Evolutionary conservation across 1,284 basidiomycete species (phyloP).

Genomic region (Bjerkandera adusta): DNA sequence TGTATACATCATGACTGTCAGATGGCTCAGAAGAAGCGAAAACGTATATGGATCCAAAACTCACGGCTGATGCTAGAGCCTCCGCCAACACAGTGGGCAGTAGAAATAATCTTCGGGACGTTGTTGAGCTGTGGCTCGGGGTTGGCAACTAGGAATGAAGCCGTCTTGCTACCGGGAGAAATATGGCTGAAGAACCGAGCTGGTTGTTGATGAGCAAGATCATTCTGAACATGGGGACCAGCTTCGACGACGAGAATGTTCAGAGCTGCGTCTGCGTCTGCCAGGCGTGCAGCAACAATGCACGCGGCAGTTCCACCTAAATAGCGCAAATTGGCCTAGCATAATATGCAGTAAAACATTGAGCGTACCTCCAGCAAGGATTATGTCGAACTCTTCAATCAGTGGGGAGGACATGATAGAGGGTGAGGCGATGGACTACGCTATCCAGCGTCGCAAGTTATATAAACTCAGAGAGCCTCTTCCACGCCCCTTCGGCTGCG

Average conservation of each 20-base stretch:
- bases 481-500: no score
- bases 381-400: conserved; percentile 38
- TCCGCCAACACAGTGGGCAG: conserved; percentile 50
- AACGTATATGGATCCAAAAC: conserved; percentile 17
- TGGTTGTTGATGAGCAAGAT: conserved; percentile 30
- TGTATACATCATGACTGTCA: conserved; percentile 41
- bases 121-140: conserved; percentile 37
- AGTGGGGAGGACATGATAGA: conserved; percentile 11
- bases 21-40: background rate
- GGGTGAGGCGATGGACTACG: no score
- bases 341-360: background rate
- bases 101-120: conserved; percentile 38
- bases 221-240: conserved; percentile 34
- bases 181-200: conserved; percentile 29
- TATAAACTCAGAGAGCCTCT: no score
- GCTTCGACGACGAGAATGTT: conserved; percentile 41
- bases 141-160: conserved; percentile 17
- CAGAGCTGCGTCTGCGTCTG: conserved; percentile 37
- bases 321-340: background rate
- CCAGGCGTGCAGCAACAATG: conserved; percentile 41
- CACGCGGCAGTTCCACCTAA: conserved; percentile 42
- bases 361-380: conserved; percentile 46
- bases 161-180: conserved; percentile 20
- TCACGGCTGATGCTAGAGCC: conserved; percentile 57
- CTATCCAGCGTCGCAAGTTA: no score